Base-by-base conservation (phyloP, 2,329 filamentous ascomycete species). In the Colletotrichum kahawae region DNA sequence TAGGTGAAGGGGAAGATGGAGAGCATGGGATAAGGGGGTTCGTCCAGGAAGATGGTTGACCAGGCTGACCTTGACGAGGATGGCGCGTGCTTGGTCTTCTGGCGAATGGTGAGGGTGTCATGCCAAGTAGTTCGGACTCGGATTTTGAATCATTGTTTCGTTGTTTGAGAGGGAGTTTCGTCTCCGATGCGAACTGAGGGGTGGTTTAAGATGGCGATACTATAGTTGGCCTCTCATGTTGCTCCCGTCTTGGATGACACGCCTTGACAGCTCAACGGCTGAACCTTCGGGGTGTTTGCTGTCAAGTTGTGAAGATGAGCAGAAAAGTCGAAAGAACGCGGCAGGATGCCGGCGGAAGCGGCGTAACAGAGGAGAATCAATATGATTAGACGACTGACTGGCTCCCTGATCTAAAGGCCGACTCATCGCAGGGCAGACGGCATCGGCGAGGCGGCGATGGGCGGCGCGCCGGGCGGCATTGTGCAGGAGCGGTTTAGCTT, bases 121-220 rank as follows among this genome's bases (percentile, higher is more conserved):
- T 72, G 69, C 69, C 72, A 67, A 72, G 48, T 70, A 57, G 24
- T 75, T 64, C 69, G 69, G 72, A 33, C 38, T 75, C 63, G 63
- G 57, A 56, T 34, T 59, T 71, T 36, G 69, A 57, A 24, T 67
- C 27, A 27, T 38, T 66, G 36, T 62, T 71, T 72, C 43, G 62
- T 38, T 33, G 63, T 48, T 62, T 48, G 63, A 54, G 29, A 21
- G 62, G 5, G 10, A 54, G 56, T 67, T 67, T 63, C 63, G 72
- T 67, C 36, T 57, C 24, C 51, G 34, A 33, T 29, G 34, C 59
- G 62, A 65, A 43, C 59, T 51, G n/a, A 31, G 27, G 31, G 27
- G 13, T 12, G 67, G 13, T 18, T n/a, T 34, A 56, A 34, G 16
- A 48, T 14, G 33, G 36, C 63, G 62, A 54, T 43, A 34, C 29